These are phyloP conservation scores for Climacium dendroides DNA, from an alignment of 225 moss, liverwort and hornwort species.

Conservation along the genomic window DNA sequence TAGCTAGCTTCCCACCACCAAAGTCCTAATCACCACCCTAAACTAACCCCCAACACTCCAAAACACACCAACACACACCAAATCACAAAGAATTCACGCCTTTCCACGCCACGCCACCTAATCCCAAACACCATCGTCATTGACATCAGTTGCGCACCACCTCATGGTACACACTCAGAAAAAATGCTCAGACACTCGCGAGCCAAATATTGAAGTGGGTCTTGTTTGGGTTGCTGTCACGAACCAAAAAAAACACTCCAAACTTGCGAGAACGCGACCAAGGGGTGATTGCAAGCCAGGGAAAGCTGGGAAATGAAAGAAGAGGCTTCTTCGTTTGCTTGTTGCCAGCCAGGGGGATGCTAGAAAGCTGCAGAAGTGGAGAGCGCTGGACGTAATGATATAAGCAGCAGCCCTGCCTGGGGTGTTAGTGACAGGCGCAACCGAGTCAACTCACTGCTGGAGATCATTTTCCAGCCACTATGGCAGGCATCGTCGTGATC, in stretches of 20 bases:
- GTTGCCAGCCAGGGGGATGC: neutral
- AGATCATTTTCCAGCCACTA: constrained; percentile 4
- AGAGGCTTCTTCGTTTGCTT: neutral
- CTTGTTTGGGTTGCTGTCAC: neutral
- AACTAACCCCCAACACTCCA: neutral
- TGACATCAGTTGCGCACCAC: neutral
- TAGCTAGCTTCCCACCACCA: neutral
- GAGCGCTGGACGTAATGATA: constrained; percentile 9
- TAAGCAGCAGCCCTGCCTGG: neutral
- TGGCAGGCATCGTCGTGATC: constrained; percentile 1
- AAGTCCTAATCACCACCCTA: neutral
- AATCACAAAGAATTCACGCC: neutral
- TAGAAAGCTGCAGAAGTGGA: neutral
- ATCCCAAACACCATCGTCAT: neutral
- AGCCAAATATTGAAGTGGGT: neutral
- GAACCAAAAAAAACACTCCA: neutral
- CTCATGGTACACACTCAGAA: neutral
- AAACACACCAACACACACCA: neutral
- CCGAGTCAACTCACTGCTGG: constrained; percentile 11
- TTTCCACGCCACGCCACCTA: neutral
- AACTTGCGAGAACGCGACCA: neutral
- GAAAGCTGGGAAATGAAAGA: neutral
- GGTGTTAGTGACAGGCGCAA: constrained; percentile 13
- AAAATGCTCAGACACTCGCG: neutral
- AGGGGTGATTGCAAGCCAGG: neutral